Percentiles rank a stretch among this genome's conserved stretches.
Evolutionary conservation across 2,329 filamentous ascomycete species (phyloP).

Genomic region (Raffaelea arxii): DNA sequence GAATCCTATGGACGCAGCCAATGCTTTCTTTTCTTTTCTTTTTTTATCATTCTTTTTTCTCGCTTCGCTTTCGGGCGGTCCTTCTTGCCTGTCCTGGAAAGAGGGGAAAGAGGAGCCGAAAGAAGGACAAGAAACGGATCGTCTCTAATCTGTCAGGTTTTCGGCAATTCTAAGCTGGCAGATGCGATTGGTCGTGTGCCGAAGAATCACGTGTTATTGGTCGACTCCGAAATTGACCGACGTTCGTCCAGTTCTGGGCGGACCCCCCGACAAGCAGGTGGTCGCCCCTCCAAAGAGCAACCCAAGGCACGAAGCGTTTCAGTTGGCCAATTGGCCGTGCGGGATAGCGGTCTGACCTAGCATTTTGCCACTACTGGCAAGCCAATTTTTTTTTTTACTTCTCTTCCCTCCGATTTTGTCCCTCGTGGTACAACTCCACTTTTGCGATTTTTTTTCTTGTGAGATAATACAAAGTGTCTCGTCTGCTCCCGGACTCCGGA

Average conservation of each 20-base stretch:
- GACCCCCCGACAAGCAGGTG: not conserved
- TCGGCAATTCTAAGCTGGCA: too few species aligned
- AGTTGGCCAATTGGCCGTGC: conserved; percentile 4
- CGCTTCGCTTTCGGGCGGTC: too few species aligned
- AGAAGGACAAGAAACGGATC: too few species aligned
- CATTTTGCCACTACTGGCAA: conserved; percentile 5
- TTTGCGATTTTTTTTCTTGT: not conserved
- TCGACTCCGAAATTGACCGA: not conserved
- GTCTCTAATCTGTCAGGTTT: too few species aligned
- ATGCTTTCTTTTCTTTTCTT: too few species aligned
- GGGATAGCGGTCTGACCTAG: not conserved
- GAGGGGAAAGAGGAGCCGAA: too few species aligned
- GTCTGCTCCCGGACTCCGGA: not conserved
- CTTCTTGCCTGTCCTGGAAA: too few species aligned
- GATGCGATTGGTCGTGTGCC: too few species aligned
- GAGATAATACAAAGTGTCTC: not conserved
- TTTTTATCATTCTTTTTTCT: too few species aligned
- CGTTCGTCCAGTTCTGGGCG: not conserved
- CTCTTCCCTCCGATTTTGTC: not conserved
- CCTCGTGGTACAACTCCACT: not conserved
- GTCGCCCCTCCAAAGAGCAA: not conserved
- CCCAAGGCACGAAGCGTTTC: not conserved
- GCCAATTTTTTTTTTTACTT: not conserved
- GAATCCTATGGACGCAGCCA: too few species aligned
- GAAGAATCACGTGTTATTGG: too few species aligned